Conservation (phyloP, 1,139 yeast species). For the Yamadazyma jaroonii region DNA sequence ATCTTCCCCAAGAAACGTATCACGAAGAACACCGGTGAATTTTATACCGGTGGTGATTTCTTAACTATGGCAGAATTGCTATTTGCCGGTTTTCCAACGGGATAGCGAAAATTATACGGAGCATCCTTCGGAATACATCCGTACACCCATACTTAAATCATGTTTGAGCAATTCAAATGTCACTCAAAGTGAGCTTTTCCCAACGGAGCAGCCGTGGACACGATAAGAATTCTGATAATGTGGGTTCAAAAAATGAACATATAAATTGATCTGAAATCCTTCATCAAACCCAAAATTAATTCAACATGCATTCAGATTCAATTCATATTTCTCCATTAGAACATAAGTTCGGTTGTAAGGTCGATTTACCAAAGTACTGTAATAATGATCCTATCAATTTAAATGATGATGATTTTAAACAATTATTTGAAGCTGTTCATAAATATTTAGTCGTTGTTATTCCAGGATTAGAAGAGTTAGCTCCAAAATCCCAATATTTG, state of each 20-base stretch:
- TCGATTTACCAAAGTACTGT: constrained; percentile 62
- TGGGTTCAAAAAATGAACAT: no score
- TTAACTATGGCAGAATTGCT: no score
- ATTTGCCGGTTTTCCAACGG: no score
- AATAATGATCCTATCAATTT: constrained; percentile 71
- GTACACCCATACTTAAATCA: neutral
- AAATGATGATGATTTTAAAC: constrained; percentile 59
- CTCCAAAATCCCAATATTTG: constrained; percentile 71
- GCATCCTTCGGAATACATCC: neutral
- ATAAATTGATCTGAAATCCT: no score
- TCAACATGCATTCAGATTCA: constrained; percentile 20
- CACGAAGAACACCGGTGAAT: no score
- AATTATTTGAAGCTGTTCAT: constrained; percentile 63
- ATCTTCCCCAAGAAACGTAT: no score
- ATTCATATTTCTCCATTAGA: constrained; percentile 44
- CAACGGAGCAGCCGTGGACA: neutral
- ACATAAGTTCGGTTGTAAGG: constrained; percentile 64
- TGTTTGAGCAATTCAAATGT: neutral
- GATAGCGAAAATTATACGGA: neutral
- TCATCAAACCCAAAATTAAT: neutral
- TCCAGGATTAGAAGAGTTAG: constrained; percentile 61
- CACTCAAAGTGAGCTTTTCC: no score
- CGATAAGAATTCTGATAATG: neutral
- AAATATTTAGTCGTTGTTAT: constrained; percentile 68
- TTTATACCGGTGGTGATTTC: no score